phyloP scores from a whole-genome alignment of 1,284 basidiomycete genomes.

The Pseudozyma sp. region DNA sequence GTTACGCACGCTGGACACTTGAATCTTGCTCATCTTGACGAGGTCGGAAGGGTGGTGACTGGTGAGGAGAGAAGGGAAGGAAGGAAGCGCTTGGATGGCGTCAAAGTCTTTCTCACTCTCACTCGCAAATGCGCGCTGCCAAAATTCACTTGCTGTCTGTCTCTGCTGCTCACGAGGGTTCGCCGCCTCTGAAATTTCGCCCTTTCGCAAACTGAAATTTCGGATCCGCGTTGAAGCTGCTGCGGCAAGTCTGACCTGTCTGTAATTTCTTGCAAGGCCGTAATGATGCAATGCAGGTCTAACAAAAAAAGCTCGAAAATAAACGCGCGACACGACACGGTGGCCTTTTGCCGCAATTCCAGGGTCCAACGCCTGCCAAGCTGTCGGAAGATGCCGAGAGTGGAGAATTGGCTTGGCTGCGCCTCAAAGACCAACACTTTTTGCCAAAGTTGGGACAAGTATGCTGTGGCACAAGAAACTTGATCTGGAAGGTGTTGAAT shows the following conservation, averaged over 20 bases:
- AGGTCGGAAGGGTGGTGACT: conserved; percentile 32
- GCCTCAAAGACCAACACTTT: conserved; percentile 26
- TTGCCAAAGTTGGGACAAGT: neutral
- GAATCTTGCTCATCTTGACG: conserved; percentile 61
- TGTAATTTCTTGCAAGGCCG: neutral
- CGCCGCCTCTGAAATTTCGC: neutral
- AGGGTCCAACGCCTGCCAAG: conserved; percentile 21
- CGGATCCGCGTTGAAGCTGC: conserved; percentile 29
- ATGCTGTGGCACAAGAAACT: too few species aligned
- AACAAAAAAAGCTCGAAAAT: conserved; percentile 6
- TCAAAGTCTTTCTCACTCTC: neutral
- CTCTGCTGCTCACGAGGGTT: neutral
- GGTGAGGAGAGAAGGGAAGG: conserved; percentile 25
- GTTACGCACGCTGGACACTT: conserved; percentile 66
- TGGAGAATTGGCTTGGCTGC: conserved; percentile 3
- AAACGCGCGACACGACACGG: conserved; percentile 45
- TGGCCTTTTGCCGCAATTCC: neutral
- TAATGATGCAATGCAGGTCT: neutral
- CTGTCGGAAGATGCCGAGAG: neutral
- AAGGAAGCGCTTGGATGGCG: neutral
- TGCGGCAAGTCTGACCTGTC: conserved; percentile 19
- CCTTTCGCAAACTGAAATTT: conserved; percentile 6
- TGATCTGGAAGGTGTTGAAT: too few species aligned
- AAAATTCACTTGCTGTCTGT: neutral
- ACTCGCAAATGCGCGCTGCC: too few species aligned